A percentile compares a stretch with the other conserved stretches of the same genome.
Conservation (phyloP, 169 alveolate species). For the Plasmodium berghei region DNA sequence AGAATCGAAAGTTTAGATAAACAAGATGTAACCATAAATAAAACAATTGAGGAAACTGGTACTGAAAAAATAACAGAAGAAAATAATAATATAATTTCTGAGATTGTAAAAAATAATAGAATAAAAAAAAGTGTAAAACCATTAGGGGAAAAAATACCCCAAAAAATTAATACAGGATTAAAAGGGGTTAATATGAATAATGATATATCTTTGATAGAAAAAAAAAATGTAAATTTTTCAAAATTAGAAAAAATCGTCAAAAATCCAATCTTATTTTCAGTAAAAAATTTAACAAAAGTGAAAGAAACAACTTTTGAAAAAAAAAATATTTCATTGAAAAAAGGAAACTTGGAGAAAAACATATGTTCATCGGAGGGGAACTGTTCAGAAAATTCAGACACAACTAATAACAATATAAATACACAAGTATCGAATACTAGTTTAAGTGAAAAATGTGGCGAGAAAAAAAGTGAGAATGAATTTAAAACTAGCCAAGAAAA, state of each 20-base stretch:
- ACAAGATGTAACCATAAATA: not conserved
- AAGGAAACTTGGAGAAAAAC: not conserved
- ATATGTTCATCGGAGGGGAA: not conserved
- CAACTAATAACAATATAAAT: not conserved
- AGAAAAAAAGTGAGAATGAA: not conserved
- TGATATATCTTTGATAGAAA: not conserved
- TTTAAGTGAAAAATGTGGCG: not conserved
- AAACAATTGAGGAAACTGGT: not conserved
- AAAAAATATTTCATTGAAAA: not conserved
- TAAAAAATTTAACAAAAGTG: not conserved
- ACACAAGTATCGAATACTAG: not conserved
- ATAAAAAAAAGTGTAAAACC: not conserved
- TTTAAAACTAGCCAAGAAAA: not conserved
- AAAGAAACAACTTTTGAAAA: not conserved
- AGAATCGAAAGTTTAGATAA: not conserved
- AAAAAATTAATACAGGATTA: not conserved
- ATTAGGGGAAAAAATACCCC: not conserved
- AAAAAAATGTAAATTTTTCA: constrained; percentile 2
- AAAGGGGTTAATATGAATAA: not conserved
- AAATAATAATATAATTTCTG: not conserved
- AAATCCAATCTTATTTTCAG: not conserved
- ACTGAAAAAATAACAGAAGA: not conserved
- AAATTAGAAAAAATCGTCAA: not conserved
- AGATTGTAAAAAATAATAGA: not conserved
- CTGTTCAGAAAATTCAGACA: too few relatives aligned